Evolutionary conservation across 176 grass and related monocot species (phyloP), one percentile per base, ranked within the genome.

Genomic region (Thalia dealbata): DNA sequence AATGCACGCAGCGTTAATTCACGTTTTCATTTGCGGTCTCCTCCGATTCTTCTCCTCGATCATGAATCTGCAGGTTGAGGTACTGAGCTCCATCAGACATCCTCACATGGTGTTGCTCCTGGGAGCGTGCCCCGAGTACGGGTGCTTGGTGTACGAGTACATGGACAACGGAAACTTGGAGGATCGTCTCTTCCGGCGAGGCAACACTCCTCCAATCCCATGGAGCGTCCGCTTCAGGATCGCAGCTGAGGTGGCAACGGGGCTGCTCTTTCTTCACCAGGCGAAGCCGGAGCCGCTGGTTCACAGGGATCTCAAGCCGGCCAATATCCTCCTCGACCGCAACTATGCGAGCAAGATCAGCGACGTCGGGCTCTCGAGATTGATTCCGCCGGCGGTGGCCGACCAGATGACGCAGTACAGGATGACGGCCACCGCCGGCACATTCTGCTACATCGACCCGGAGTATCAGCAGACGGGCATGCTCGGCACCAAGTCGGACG

Each of bases 391-490:
- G 10, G 70, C 87, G 7, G 85, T 93, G 63, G 95, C 87, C 0
- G 77, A 99, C 81, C 92, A 76, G 74, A 85, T 99, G 1, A 99
- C 90, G 50, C 95, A 90, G 78, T 99, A 92, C 75, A 77, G 83
- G 76, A 79, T 99, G 67, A 99, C 95, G 11, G 84, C 95, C 5
- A 86, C 95, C 21, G 95, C 95, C 7, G 90, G 95, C 3, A 99
- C 90, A 12, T 99, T 99, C 82, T 93, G 85, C 84, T 99, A 99
- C 84, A 93, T 99, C 75, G 87, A 99, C 56, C 95, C 95, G 23
- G 90, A 99, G 95, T 99, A 99, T 81, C 95, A 97, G 86, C 87
- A 92, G 80, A 97, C 85, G 12, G 95, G 95, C 3, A 92, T 92
- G 77, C 77, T 92, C 0, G 85, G 93, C 16, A 86, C 84, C 69